Conservation (phyloP, 805 yeast species). For the Zygosaccharomyces siamensis region DNA sequence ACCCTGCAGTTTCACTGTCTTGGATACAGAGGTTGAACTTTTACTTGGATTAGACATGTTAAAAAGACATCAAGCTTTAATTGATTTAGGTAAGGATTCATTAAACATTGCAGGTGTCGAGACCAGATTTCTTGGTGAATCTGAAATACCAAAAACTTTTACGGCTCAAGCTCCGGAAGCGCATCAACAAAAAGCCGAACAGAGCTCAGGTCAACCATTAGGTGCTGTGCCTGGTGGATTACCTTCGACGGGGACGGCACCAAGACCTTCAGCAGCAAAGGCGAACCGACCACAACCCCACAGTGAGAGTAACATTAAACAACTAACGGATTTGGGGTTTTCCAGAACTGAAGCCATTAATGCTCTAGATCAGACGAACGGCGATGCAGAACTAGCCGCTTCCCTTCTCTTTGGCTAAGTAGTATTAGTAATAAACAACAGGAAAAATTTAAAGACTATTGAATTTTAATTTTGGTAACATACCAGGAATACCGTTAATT, state of each 20-base stretch:
- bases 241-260: constrained; percentile 5
- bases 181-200: not conserved
- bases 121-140: constrained; percentile 66
- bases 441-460: constrained; percentile 20
- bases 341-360: constrained; percentile 53
- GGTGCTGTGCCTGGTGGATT: not conserved
- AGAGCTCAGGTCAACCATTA: not conserved
- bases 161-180: constrained; percentile 2
- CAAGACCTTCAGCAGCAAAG: constrained; percentile 5
- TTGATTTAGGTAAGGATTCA: constrained; percentile 64
- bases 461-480: constrained; percentile 26
- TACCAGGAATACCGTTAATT: constrained; percentile 20
- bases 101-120: constrained; percentile 69
- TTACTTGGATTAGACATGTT: constrained; percentile 89
- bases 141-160: constrained; percentile 52
- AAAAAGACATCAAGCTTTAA: constrained; percentile 75
- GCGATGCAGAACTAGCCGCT: constrained; percentile 85
- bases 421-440: not conserved
- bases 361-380: constrained; percentile 64
- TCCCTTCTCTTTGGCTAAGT: constrained; percentile 52
- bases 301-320: constrained; percentile 40
- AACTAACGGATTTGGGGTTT: constrained; percentile 67
- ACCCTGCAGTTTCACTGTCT: constrained; percentile 64
- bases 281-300: constrained; percentile 4
- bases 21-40: constrained; percentile 70